Conservation (phyloP, 257 asterid species). For the Ilex aquifolium region DNA sequence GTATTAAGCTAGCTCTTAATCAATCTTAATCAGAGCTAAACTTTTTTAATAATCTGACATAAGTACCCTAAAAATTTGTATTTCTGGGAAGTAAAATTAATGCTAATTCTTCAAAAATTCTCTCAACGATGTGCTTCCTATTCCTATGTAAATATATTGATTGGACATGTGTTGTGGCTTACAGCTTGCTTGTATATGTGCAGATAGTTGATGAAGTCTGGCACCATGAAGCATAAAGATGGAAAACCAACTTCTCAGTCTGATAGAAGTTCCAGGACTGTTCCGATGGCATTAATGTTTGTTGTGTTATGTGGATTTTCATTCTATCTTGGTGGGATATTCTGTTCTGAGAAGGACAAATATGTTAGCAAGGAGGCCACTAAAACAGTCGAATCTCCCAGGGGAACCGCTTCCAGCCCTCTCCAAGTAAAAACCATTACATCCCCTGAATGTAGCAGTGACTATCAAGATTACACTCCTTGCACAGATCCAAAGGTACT, state of each 20-base stretch:
- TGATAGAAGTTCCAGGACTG: conserved; percentile 29
- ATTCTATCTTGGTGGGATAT: conserved; percentile 58
- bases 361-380: conserved; percentile 12
- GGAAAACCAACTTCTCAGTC: conserved; percentile 30
- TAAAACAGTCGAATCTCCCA: too few species aligned
- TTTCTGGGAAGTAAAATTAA: background rate
- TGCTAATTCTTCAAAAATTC: background rate
- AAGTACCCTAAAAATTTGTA: too few species aligned
- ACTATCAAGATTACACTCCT: conserved; percentile 62
- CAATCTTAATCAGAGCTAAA: too few species aligned
- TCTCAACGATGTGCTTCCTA: too few species aligned
- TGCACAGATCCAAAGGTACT: conserved; percentile 73
- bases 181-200: background rate
- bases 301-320: conserved; percentile 57
- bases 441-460: conserved; percentile 44
- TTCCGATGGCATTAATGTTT: conserved; percentile 37
- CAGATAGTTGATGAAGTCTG: conserved; percentile 21
- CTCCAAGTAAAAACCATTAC: background rate
- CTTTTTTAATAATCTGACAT: too few species aligned
- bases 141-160: too few species aligned
- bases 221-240: conserved; percentile 47
- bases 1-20: too few species aligned
- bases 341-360: conserved; percentile 43
- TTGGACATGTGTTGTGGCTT: too few species aligned
- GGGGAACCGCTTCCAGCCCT: too few species aligned